These are phyloP conservation scores for Cladophialophora carrionii DNA, from an alignment of 2,329 filamentous ascomycete genomes.

Conservation along the genomic window DNA sequence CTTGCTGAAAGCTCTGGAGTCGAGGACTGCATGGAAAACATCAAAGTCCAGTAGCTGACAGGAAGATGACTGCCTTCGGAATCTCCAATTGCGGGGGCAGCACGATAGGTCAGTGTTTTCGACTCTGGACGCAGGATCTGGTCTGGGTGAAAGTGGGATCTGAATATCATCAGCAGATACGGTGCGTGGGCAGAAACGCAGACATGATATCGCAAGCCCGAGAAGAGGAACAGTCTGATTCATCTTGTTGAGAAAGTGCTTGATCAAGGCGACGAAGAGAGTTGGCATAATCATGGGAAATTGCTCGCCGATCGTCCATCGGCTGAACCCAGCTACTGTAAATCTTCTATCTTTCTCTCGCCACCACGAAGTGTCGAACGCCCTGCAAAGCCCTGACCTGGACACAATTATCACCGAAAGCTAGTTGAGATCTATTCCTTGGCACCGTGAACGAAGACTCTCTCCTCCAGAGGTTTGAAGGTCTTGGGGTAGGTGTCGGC, in stretches of 20 bases:
- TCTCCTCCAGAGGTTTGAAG: slow-evolving; percentile 34
- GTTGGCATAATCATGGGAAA: neutral
- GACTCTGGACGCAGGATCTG: too few relatives aligned
- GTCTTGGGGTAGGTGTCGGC: slow-evolving; percentile 27
- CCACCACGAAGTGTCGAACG: neutral
- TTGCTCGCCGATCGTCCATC: neutral
- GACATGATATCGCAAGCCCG: neutral
- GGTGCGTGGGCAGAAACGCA: neutral
- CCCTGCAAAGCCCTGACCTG: neutral
- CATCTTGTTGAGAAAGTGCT: neutral
- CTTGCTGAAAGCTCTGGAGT: too few relatives aligned
- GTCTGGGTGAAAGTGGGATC: neutral
- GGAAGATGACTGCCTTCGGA: too few relatives aligned
- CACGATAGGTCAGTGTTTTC: neutral
- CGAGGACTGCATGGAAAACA: too few relatives aligned
- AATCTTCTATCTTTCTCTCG: neutral
- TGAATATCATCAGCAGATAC: neutral
- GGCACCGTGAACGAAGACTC: slow-evolving; percentile 28
- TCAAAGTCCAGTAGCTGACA: too few relatives aligned
- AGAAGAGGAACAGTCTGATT: neutral
- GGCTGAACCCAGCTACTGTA: neutral
- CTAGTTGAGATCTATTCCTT: slow-evolving; percentile 9
- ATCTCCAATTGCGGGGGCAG: neutral
- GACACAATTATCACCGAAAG: neutral
- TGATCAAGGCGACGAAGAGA: neutral